A percentile compares a stretch with the other conserved stretches of the same genome.
Evolutionary conservation across 2,329 filamentous ascomycete genomes (phyloP).

Genomic region (Sarocladium kiliense): DNA sequence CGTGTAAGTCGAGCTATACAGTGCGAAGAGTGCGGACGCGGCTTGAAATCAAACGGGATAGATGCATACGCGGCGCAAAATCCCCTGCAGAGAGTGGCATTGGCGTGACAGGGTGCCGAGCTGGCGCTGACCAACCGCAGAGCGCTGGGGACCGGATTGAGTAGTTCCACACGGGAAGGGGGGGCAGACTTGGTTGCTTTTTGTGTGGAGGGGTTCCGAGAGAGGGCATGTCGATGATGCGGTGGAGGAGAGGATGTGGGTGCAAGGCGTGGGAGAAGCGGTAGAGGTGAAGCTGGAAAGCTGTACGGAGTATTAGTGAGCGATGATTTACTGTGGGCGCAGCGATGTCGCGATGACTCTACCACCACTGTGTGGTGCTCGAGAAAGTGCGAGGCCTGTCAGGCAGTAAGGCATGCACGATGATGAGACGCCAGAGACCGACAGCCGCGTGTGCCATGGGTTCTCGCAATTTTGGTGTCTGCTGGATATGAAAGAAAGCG

Average conservation of each 20-base stretch:
- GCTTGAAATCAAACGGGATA: not conserved
- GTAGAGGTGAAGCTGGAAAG: not conserved
- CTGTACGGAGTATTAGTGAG: too few relatives aligned
- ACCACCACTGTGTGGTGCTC: too few relatives aligned
- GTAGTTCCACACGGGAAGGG: constrained; percentile 10
- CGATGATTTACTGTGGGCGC: too few relatives aligned
- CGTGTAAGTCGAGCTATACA: constrained; percentile 8
- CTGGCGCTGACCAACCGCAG: constrained; percentile 8
- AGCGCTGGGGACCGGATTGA: constrained; percentile 7
- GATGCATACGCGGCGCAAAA: not conserved
- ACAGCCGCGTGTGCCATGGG: not conserved
- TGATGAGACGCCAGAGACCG: not conserved
- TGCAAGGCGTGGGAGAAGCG: not conserved
- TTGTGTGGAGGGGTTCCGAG: not conserved
- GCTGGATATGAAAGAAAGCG: constrained; percentile 4
- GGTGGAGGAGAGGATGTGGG: not conserved
- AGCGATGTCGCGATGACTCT: too few relatives aligned
- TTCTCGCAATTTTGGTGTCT: not conserved
- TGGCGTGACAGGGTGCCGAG: constrained; percentile 7
- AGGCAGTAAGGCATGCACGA: not conserved
- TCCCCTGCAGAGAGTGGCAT: constrained; percentile 11
- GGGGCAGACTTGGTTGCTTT: not conserved
- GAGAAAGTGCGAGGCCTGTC: too few relatives aligned
- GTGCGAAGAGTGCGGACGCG: not conserved
- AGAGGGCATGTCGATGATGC: not conserved